phyloP scores from a whole-genome alignment of 2,329 filamentous ascomycete species.

The Xylaria arbuscula region DNA sequence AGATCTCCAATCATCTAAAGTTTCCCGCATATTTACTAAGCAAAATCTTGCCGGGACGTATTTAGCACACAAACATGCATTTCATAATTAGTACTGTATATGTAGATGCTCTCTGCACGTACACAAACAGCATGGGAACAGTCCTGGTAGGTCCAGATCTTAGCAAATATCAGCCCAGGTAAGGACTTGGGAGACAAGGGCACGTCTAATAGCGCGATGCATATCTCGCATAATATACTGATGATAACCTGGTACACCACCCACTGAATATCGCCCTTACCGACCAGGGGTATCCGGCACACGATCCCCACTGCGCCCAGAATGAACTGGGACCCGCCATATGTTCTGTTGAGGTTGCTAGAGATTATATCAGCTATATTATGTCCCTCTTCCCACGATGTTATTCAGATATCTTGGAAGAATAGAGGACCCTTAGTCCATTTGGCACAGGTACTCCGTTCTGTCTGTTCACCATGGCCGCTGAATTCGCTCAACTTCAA shows the following conservation, averaged over 20 bases:
- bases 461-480: slow-evolving; percentile 36
- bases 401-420: neutral
- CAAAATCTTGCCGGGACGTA: neutral
- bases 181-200: neutral
- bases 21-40: neutral
- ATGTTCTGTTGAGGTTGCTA: slow-evolving; percentile 19
- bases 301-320: slow-evolving; percentile 1
- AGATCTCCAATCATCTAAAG: neutral
- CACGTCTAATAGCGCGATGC: neutral
- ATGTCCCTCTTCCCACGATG: neutral
- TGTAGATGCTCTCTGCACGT: neutral
- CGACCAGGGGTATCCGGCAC: neutral
- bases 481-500: slow-evolving; percentile 42
- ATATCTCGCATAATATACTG: neutral
- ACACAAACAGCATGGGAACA: neutral
- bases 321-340: neutral
- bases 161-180: neutral
- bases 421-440: neutral
- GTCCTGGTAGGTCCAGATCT: neutral
- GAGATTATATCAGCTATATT: slow-evolving; percentile 4
- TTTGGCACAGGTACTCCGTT: neutral
- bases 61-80: slow-evolving; percentile 1
- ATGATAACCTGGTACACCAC: neutral
- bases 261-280: neutral
- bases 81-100: neutral